phyloP scores from a whole-genome alignment of 352 stramenopile species.

The Phytophthora sp. region DNA sequence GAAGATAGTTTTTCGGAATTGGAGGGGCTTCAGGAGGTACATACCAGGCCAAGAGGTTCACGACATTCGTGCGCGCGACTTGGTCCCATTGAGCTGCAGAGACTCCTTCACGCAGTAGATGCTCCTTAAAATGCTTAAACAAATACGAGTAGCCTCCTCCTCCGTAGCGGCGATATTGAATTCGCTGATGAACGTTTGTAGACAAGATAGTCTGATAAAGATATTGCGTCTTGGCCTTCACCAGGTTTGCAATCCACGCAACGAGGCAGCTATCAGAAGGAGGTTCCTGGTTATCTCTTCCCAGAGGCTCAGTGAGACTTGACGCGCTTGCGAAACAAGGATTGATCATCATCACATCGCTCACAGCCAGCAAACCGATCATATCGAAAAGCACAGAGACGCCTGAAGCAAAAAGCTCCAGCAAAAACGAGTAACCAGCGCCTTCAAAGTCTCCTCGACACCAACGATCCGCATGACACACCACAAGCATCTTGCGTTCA shows the following conservation, averaged over 20 bases:
- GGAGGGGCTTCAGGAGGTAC: slow-evolving; percentile 50
- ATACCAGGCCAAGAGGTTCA: slow-evolving; percentile 71
- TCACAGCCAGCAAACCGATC: slow-evolving; percentile 69
- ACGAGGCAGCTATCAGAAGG: slow-evolving; percentile 53
- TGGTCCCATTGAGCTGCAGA: slow-evolving; percentile 48
- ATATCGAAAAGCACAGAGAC: slow-evolving; percentile 70
- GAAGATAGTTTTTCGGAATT: slow-evolving; percentile 75
- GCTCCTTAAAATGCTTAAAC: slow-evolving; percentile 55
- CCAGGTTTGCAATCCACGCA: slow-evolving; percentile 40
- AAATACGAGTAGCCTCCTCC: slow-evolving; percentile 73
- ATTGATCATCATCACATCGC: slow-evolving; percentile 55
- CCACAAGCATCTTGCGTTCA: slow-evolving; percentile 53
- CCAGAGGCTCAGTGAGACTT: background rate
- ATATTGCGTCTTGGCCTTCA: slow-evolving; percentile 33
- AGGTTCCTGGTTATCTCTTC: slow-evolving; percentile 30
- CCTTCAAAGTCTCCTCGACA: slow-evolving; percentile 30
- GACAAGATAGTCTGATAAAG: slow-evolving; percentile 62
- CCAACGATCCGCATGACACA: slow-evolving; percentile 81
- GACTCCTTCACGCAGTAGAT: slow-evolving; percentile 41
- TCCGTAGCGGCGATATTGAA: slow-evolving; percentile 74
- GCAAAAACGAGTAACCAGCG: slow-evolving; percentile 39
- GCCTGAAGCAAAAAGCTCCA: slow-evolving; percentile 41
- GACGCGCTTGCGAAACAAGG: slow-evolving; percentile 13
- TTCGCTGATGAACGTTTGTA: slow-evolving; percentile 64
- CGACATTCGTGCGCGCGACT: slow-evolving; percentile 50